Base-by-base conservation (phyloP, 2,329 filamentous ascomycete species). In the Alternaria sp. region DNA sequence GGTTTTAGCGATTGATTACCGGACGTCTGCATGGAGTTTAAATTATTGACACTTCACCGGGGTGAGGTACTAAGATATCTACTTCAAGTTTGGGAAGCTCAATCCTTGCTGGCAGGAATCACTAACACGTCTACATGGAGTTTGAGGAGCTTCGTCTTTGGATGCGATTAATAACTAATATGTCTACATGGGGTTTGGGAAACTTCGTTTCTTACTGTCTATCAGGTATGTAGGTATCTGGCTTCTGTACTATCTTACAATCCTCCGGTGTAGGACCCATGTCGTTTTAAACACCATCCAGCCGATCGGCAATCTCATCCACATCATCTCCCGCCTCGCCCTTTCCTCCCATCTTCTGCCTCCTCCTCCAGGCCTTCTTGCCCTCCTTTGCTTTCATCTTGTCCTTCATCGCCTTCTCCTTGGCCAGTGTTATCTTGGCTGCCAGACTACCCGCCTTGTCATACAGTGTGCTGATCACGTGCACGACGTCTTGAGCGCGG, bases 1-100 rank as follows among this genome's bases (percentile, higher is more conserved):
- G 78, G 77, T 5, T 79, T 79, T 54, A 76, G 75, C 54, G 76
- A 78, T 63, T 79, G 17, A 54, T 15, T 5, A 1, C 19, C 6
- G 3, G 28, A 4, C 19, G 30, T 51, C 1, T 23, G n/a, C 28
- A n/a, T n/a, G n/a, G n/a, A n/a, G n/a, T n/a, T n/a, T n/a, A n/a
- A n/a, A n/a, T n/a, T n/a, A n/a, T n/a, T n/a, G n/a, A n/a, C n/a
- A n/a, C n/a, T n/a, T n/a, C n/a, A n/a, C n/a, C n/a, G n/a, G n/a
- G n/a, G n/a, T n/a, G n/a, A n/a, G n/a, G n/a, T n/a, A n/a, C n/a
- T n/a, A n/a, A n/a, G n/a, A n/a, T n/a, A n/a, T n/a, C 28, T 12
- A 30, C 28, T 6, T 30, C 3, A 11, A 6, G 3, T 12, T 12
- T 0, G 12, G 4, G 11, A 15, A 15, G 0, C 6, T 32, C 32